These are phyloP conservation scores for Rhipidocladum racemiflorum DNA, from an alignment of 176 grass and related monocot genomes.

Conservation along the genomic window DNA sequence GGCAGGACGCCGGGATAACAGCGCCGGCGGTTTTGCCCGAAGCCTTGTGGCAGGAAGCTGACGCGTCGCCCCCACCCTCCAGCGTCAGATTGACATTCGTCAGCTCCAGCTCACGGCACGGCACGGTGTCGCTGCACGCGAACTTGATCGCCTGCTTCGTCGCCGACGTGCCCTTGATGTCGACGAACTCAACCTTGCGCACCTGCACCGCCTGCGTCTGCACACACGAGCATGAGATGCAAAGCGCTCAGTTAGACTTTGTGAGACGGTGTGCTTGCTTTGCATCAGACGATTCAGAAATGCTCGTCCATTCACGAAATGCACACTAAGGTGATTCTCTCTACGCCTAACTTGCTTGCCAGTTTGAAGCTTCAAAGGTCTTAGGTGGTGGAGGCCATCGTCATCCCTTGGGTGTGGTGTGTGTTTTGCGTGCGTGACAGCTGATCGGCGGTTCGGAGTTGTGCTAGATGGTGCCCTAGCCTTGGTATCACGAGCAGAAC, in stretches of 20 bases:
- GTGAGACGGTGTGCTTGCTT: neutral
- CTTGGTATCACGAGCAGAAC: too few relatives aligned
- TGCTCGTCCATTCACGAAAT: too few relatives aligned
- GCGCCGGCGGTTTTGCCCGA: conserved; percentile 38
- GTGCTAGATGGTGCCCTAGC: too few relatives aligned
- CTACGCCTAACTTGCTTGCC: too few relatives aligned
- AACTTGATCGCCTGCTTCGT: conserved; percentile 49
- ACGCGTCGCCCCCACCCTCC: conserved; percentile 36
- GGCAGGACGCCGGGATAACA: conserved; percentile 51
- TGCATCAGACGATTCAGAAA: neutral
- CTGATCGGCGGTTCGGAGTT: too few relatives aligned
- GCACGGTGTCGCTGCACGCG: conserved; percentile 60
- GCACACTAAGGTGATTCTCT: too few relatives aligned
- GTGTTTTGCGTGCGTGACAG: too few relatives aligned
- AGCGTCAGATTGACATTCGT: conserved; percentile 45
- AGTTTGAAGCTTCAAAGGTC: too few relatives aligned
- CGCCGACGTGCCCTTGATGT: conserved; percentile 60
- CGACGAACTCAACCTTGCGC: conserved; percentile 46
- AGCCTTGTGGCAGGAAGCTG: conserved; percentile 55
- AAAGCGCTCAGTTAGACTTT: neutral
- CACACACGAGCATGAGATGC: neutral
- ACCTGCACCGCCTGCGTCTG: conserved; percentile 62
- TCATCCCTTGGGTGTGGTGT: too few relatives aligned
- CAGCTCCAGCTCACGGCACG: conserved; percentile 53
- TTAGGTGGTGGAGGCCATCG: too few relatives aligned